phyloP scores from a whole-genome alignment of 2,329 filamentous ascomycete species.

The Fusarium torreyae region DNA sequence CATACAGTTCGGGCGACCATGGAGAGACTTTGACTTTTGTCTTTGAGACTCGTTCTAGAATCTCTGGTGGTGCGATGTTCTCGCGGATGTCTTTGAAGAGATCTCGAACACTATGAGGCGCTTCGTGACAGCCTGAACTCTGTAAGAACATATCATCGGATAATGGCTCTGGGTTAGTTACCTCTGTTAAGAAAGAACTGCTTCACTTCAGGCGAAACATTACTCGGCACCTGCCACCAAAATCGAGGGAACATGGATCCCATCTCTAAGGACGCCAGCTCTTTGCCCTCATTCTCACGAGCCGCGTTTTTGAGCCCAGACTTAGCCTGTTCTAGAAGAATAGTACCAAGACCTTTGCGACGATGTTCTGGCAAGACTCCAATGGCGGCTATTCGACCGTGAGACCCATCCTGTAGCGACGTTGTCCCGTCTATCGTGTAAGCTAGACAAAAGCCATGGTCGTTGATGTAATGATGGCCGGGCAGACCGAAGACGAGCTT shows the following conservation, averaged over 20 bases:
- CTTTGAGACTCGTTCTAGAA: constrained; percentile 41
- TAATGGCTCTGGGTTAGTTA: not conserved
- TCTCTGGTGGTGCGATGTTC: constrained; percentile 21
- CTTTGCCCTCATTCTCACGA: not conserved
- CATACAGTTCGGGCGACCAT: constrained; percentile 44
- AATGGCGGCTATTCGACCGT: constrained; percentile 37
- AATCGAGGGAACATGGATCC: constrained; percentile 43
- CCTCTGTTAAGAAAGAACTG: constrained; percentile 41
- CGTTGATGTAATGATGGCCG: constrained; percentile 35
- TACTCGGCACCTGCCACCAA: constrained; percentile 41
- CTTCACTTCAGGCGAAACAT: constrained; percentile 14
- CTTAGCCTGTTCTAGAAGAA: constrained; percentile 30
- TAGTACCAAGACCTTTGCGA: constrained; percentile 37
- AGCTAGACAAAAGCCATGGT: constrained; percentile 41
- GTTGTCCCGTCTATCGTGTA: constrained; percentile 3
- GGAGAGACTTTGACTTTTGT: constrained; percentile 35
- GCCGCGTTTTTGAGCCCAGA: constrained; percentile 4
- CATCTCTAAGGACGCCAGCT: constrained; percentile 34
- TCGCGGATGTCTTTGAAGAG: constrained; percentile 39
- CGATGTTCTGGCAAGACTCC: constrained; percentile 41
- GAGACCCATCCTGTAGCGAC: too few relatives aligned
- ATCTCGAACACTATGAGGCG: constrained; percentile 18
- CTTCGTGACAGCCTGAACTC: constrained; percentile 22
- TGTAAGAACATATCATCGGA: not conserved
- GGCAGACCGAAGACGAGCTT: constrained; percentile 15